These are phyloP conservation scores for Coix lacrymajobi DNA, from an alignment of 176 grass and related monocot genomes.

Conservation along the genomic window DNA sequence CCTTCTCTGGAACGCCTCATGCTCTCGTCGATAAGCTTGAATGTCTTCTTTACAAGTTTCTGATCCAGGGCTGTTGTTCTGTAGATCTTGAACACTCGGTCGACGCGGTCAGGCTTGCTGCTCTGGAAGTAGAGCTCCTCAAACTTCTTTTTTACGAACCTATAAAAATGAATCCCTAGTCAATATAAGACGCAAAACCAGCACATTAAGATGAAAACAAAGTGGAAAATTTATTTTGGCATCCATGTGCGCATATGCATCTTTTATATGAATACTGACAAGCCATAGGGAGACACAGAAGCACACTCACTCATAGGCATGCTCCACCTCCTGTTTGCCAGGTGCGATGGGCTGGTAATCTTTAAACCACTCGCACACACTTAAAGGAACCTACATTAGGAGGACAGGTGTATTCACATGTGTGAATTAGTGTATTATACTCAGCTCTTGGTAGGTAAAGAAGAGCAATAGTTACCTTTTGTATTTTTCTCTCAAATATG, in stretches of 20 bases:
- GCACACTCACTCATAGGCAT: slow-evolving; percentile 83
- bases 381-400: slow-evolving; percentile 71
- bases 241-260: neutral
- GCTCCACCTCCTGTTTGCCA: slow-evolving; percentile 91
- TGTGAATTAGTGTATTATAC: neutral
- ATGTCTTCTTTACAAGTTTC: slow-evolving; percentile 98
- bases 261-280: neutral
- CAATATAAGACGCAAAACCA: slow-evolving; percentile 11
- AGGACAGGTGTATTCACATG: neutral
- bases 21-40: slow-evolving; percentile 89
- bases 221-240: neutral
- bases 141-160: slow-evolving; percentile 99
- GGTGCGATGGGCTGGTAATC: slow-evolving; percentile 75
- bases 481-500: slow-evolving; percentile 96
- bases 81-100: slow-evolving; percentile 93
- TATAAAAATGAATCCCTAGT: slow-evolving; percentile 13
- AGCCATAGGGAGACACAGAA: neutral
- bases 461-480: slow-evolving; percentile 44
- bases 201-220: neutral
- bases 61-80: slow-evolving; percentile 94
- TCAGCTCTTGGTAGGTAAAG: neutral
- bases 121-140: slow-evolving; percentile 97
- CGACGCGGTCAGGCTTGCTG: slow-evolving; percentile 88
- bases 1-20: slow-evolving; percentile 82
- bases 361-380: slow-evolving; percentile 91